phyloP scores from a whole-genome alignment of 257 asterid species.

The Nemophila menziesii region DNA sequence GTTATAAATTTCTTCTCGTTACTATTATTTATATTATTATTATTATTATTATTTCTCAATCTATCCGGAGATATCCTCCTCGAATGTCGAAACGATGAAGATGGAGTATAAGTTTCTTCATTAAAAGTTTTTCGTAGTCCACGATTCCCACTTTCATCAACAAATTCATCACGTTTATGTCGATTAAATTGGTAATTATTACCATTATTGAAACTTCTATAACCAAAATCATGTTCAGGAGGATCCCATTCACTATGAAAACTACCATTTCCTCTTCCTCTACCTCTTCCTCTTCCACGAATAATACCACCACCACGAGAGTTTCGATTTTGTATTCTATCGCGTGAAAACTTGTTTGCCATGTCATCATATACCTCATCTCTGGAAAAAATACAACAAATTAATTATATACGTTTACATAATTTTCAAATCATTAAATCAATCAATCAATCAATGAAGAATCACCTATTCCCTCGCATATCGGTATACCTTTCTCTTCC shows the following conservation, averaged over 20 bases:
- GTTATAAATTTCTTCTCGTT: constrained; percentile 40
- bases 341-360: constrained; percentile 43
- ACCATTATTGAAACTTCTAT: constrained; percentile 33
- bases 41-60: constrained; percentile 23
- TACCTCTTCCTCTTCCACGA: constrained; percentile 59
- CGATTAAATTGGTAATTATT: constrained; percentile 45
- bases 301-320: constrained; percentile 41
- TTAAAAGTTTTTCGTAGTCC: constrained; percentile 37
- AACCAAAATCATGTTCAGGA: constrained; percentile 42
- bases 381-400: constrained; percentile 34
- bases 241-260: constrained; percentile 53
- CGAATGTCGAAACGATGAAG: constrained; percentile 32
- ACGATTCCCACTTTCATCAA: constrained; percentile 23
- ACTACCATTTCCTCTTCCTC: constrained; percentile 40
- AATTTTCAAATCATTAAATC: constrained; percentile 8
- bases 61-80: constrained; percentile 49
- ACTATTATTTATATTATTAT: too few relatives aligned
- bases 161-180: constrained; percentile 43
- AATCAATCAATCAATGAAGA: neutral
- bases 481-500: constrained; percentile 61
- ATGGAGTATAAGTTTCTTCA: constrained; percentile 41
- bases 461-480: constrained; percentile 61
- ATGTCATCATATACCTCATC: constrained; percentile 45
- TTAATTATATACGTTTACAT: constrained; percentile 5
- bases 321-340: constrained; percentile 46